Evolutionary conservation across 176 grass and related monocot species (phyloP), one percentile per base, ranked within the genome.

Genomic region (Oryza glumipatula): DNA sequence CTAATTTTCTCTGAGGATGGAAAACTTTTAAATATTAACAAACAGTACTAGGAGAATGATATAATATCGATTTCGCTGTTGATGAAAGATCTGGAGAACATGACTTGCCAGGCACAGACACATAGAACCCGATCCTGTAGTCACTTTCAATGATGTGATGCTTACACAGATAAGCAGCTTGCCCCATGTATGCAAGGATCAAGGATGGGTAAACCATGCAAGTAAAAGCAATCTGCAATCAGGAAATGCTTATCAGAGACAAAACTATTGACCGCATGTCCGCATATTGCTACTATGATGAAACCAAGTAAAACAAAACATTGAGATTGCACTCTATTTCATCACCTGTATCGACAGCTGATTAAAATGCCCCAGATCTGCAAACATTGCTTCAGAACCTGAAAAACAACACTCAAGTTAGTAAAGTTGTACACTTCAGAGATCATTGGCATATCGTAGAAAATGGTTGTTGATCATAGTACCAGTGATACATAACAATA

Each of bases 331-430:
- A 65, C 38, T 21, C 22, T 56, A 66, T 89, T 81, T 74, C 1
- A 47, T 94, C 76, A 99, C 96, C 93, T 99, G 85, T 87, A 99
- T 99, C 1, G 96, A 99, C 76, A 92, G 72, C 87, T 99, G 96
- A 23, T 85, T 94, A 72, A 99, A 99, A 92, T 99, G 96, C 6
- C 96, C 96, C 72, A 99, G 80, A 89, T 96, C 96, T 63, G 96
- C 96, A 82, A 96, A 99, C 96, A 99, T 96, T 33, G 96, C 89
- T 94, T 99, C 96, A 85, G 96, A 99, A 72, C 96, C 96, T 99
- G 88, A 85, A 87, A 87, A 10, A 85, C 3, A 77, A n/a, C 21
- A 39, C 30, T 15, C 14, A 81, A 7, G 22, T 81, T 68, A 76
- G 35, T 36, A 36, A 36, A 51, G 68, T n/a, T 65, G 76, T 12